These are phyloP conservation scores for Eucalyptus curtisii DNA, from an alignment of 345 rosid species.

Conservation along the genomic window DNA sequence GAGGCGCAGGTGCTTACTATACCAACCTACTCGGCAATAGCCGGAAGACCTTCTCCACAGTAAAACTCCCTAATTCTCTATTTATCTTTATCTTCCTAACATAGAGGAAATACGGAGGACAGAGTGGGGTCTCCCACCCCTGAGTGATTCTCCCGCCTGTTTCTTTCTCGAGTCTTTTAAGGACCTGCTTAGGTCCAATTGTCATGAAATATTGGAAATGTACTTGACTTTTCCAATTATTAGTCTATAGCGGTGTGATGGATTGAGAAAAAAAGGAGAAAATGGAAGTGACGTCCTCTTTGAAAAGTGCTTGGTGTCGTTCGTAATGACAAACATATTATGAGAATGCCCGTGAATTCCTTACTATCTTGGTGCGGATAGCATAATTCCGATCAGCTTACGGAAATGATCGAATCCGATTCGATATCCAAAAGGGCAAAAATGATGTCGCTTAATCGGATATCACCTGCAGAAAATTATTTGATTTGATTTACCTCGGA, in stretches of 20 bases:
- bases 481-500: background rate
- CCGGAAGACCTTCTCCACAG: accelerated
- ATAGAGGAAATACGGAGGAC: too few relatives aligned
- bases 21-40: too few relatives aligned
- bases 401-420: background rate
- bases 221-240: background rate
- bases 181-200: too few relatives aligned
- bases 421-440: background rate
- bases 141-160: too few relatives aligned
- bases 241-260: background rate
- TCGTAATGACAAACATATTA: background rate
- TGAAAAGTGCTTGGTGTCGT: background rate
- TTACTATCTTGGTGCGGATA: background rate
- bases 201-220: background rate
- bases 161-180: too few relatives aligned
- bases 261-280: background rate
- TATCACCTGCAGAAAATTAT: background rate
- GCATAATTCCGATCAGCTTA: background rate
- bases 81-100: too few relatives aligned
- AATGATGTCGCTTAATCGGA: background rate
- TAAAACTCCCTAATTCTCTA: accelerated
- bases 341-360: background rate
- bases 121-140: too few relatives aligned
- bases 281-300: background rate
- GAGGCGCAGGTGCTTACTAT: too few relatives aligned